Percentiles rank a stretch among this genome's conserved stretches.
phyloP scores from a whole-genome alignment of 371 early-diverging fungal species.

The Mucor indicus region DNA sequence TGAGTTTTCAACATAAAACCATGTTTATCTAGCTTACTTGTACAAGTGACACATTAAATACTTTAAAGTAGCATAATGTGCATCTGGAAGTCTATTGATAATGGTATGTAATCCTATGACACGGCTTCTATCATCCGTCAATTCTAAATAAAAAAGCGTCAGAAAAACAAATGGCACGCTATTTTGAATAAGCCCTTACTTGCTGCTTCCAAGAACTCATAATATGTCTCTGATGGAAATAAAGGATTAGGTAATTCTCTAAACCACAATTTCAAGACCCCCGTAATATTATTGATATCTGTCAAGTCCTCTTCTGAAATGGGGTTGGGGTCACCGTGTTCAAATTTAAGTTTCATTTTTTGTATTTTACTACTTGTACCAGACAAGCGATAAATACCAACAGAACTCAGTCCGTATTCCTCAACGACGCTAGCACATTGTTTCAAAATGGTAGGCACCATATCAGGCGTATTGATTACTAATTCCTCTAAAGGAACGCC shows the following conservation, averaged over 20 bases:
- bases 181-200: constrained; percentile 52
- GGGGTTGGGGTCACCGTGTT: constrained; percentile 62
- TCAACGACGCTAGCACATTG: constrained; percentile 82
- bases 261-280: constrained; percentile 89
- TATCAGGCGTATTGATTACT: constrained; percentile 62
- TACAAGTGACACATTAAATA: constrained; percentile 74
- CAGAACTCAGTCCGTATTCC: constrained; percentile 52
- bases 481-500: constrained; percentile 60
- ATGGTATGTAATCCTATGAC: constrained; percentile 63
- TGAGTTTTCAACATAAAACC: too few species aligned
- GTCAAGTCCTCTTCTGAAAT: constrained; percentile 47
- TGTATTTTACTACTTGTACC: constrained; percentile 71
- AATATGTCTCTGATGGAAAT: constrained; percentile 63
- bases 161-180: background rate
- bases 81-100: constrained; percentile 71
- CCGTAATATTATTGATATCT: constrained; percentile 78
- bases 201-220: constrained; percentile 68
- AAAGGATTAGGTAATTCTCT: constrained; percentile 89
- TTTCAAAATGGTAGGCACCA: constrained; percentile 68
- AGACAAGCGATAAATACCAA: constrained; percentile 84
- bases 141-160: constrained; percentile 1
- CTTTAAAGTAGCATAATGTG: constrained; percentile 77
- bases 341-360: constrained; percentile 65
- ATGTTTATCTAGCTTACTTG: constrained; percentile 36
- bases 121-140: constrained; percentile 52